Evolutionary conservation across 2,329 filamentous ascomycete species (phyloP).

Genomic region (Curvularia verruculosa): DNA sequence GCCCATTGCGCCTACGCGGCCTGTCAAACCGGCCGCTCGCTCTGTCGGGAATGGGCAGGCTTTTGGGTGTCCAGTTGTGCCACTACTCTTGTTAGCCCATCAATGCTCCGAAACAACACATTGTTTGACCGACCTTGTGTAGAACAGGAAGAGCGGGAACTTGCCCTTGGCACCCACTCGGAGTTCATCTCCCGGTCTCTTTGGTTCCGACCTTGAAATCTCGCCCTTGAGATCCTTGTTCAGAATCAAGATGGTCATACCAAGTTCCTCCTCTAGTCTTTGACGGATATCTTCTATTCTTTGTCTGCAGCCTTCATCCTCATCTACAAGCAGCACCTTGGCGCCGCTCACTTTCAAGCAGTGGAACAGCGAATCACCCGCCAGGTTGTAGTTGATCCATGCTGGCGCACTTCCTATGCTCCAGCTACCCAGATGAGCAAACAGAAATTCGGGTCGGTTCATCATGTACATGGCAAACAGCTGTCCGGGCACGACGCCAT

Average conservation of each 20-base stretch:
- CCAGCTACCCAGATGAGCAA: slow-evolving; percentile 69
- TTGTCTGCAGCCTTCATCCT: slow-evolving; percentile 57
- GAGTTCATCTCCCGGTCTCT: slow-evolving; percentile 62
- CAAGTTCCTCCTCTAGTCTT: slow-evolving; percentile 61
- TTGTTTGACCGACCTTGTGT: slow-evolving; percentile 61
- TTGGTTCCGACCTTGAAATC: slow-evolving; percentile 56
- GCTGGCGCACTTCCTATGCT: slow-evolving; percentile 72
- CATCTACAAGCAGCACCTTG: slow-evolving; percentile 55
- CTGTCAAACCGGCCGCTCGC: slow-evolving; percentile 51
- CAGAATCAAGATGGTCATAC: slow-evolving; percentile 63
- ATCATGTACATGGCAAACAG: slow-evolving; percentile 70
- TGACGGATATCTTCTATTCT: slow-evolving; percentile 61
- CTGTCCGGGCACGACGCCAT: slow-evolving; percentile 64
- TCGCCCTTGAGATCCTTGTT: slow-evolving; percentile 56
- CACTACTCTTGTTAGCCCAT: slow-evolving; percentile 52
- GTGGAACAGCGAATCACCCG: slow-evolving; percentile 68
- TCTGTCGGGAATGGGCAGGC: slow-evolving; percentile 66
- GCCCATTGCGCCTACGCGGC: slow-evolving; percentile 45
- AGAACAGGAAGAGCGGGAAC: slow-evolving; percentile 69
- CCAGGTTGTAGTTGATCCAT: slow-evolving; percentile 73
- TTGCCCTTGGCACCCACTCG: slow-evolving; percentile 58
- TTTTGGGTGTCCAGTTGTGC: slow-evolving; percentile 78
- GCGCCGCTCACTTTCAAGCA: slow-evolving; percentile 66
- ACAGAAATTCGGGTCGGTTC: slow-evolving; percentile 71
- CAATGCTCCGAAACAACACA: neutral